These are phyloP conservation scores for Diaporthe sp. DNA, from an alignment of 2,329 filamentous ascomycete species.

Conservation along the genomic window DNA sequence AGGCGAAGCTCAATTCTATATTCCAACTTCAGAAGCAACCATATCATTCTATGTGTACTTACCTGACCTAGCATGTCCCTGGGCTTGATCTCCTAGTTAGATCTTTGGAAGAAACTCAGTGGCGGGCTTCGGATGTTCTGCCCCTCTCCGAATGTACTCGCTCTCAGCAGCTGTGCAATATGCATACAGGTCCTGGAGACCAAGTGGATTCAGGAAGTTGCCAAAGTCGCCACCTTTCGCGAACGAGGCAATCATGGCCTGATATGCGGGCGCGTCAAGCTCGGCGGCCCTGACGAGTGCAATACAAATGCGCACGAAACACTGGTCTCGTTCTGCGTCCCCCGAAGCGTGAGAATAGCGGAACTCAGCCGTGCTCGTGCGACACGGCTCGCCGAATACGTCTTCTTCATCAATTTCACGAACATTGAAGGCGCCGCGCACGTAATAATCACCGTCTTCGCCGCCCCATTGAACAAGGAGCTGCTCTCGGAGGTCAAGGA, in stretches of 20 bases:
- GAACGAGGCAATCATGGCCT: neutral
- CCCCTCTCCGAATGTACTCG: neutral
- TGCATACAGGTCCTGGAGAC: neutral
- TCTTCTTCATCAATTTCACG: neutral
- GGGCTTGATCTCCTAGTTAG: neutral
- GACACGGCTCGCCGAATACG: neutral
- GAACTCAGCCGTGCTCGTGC: neutral
- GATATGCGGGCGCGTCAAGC: neutral
- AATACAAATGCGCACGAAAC: neutral
- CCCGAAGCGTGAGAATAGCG: conserved; percentile 7
- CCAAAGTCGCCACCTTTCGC: neutral
- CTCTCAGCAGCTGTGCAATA: neutral
- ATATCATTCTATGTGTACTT: neutral
- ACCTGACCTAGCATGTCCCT: neutral
- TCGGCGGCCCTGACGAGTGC: conserved; percentile 3
- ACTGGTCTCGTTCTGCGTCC: neutral
- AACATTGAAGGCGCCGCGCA: neutral
- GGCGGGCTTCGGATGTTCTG: neutral
- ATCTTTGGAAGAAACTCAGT: neutral
- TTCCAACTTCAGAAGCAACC: neutral
- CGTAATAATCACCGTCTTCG: neutral
- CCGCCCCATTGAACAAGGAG: neutral
- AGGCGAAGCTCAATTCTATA: no score
- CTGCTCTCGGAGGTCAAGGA: neutral
- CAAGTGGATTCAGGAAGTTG: neutral